These are phyloP conservation scores for Hamigera avellanea DNA, from an alignment of 495 filamentous ascomycete species.

Conservation along the genomic window DNA sequence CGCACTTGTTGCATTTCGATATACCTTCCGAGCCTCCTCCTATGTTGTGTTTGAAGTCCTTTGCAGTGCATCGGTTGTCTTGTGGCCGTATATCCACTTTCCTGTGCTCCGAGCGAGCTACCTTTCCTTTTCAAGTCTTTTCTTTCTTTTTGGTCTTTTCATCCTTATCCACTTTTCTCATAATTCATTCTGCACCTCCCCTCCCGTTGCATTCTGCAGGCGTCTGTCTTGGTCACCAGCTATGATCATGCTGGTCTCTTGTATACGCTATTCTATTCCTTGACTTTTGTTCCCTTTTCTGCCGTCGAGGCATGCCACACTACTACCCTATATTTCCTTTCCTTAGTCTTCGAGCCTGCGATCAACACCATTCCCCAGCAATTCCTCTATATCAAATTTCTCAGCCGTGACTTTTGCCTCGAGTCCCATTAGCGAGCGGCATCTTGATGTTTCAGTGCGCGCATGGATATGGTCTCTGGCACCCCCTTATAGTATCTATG, in stretches of 20 bases:
- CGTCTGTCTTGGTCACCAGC: slow-evolving; percentile 34
- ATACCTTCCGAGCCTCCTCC: not conserved
- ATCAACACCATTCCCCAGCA: not conserved
- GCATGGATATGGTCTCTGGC: slow-evolving; percentile 15
- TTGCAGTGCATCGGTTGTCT: slow-evolving; percentile 1
- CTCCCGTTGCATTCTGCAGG: slow-evolving; percentile 42
- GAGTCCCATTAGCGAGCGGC: not conserved
- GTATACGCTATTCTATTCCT: slow-evolving; percentile 20
- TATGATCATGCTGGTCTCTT: slow-evolving; percentile 26
- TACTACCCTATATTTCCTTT: slow-evolving; percentile 1
- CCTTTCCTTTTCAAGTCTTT: slow-evolving; percentile 5
- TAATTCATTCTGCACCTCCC: no score
- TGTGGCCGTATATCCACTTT: slow-evolving; percentile 1
- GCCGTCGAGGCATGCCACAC: slow-evolving; percentile 11
- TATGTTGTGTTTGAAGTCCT: not conserved
- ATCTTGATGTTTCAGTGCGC: not conserved
- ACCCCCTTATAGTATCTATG: slow-evolving; percentile 12
- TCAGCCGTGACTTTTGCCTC: not conserved
- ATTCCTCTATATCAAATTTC: not conserved
- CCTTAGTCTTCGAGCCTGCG: not conserved
- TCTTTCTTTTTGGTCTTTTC: slow-evolving; percentile 16
- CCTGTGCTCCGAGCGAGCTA: slow-evolving; percentile 2
- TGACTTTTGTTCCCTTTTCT: slow-evolving; percentile 13
- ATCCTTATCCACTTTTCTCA: slow-evolving; percentile 16
- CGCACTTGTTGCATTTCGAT: not conserved